phyloP scores from a whole-genome alignment of 805 yeast species.

The Yamadazyma olivae region DNA sequence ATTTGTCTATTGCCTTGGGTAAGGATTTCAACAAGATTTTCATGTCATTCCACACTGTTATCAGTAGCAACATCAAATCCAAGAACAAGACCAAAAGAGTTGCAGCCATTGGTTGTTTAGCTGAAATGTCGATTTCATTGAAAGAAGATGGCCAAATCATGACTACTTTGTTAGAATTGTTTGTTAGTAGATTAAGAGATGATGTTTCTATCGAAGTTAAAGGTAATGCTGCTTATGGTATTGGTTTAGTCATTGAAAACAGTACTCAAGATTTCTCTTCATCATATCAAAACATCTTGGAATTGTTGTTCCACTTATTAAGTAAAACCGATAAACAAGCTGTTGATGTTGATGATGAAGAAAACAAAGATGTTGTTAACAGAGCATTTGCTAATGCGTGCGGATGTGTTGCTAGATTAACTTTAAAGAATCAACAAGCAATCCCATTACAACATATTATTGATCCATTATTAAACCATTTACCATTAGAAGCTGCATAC shows the following conservation, averaged over 20 bases:
- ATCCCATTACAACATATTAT: conserved; percentile 75
- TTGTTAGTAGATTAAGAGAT: conserved; percentile 65
- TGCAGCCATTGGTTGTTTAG: conserved; percentile 82
- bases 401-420: conserved; percentile 95
- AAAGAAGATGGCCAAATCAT: conserved; percentile 62
- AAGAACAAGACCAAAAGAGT: conserved; percentile 72
- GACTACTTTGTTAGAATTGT: conserved; percentile 66
- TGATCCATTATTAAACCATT: conserved; percentile 70
- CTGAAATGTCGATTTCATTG: conserved; percentile 82
- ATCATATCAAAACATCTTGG: conserved; percentile 67
- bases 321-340: conserved; percentile 57
- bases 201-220: conserved; percentile 84
- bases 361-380: conserved; percentile 72
- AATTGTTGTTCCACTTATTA: conserved; percentile 75
- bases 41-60: conserved; percentile 62
- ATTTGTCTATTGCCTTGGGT: conserved; percentile 73
- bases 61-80: conserved; percentile 55
- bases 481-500: conserved; percentile 83
- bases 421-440: conserved; percentile 63
- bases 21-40: conserved; percentile 75
- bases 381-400: conserved; percentile 91
- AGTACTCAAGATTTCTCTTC: conserved; percentile 57
- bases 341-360: conserved; percentile 53
- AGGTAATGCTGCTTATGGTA: conserved; percentile 95
- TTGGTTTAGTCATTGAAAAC: conserved; percentile 68